phyloP scores from a whole-genome alignment of 2,329 filamentous ascomycete species.

The Fusarium succisae region DNA sequence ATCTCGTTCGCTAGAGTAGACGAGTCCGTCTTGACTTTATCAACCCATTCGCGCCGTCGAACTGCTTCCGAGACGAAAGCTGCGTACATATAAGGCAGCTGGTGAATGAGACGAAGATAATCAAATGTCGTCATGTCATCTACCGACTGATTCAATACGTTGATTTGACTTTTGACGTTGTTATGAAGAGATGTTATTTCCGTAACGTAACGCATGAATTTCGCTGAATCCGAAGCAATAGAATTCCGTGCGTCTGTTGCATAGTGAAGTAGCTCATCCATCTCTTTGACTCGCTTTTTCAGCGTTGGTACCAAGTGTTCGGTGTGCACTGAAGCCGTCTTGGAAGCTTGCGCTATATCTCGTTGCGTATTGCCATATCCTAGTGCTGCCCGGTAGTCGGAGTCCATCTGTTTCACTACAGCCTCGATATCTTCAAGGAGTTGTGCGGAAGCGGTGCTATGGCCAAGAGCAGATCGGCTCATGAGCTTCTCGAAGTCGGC shows the following conservation, averaged over 20 bases:
- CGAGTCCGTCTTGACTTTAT: constrained; percentile 89
- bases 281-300: constrained; percentile 64
- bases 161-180: constrained; percentile 76
- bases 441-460: constrained; percentile 70
- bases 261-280: constrained; percentile 68
- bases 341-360: constrained; percentile 69
- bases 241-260: constrained; percentile 73
- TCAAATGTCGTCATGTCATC: constrained; percentile 85
- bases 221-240: constrained; percentile 71
- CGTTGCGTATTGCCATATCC: constrained; percentile 71
- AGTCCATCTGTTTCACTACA: constrained; percentile 84
- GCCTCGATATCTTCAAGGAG: constrained; percentile 87
- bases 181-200: constrained; percentile 80
- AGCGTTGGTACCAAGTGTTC: constrained; percentile 69
- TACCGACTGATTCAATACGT: constrained; percentile 74
- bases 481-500: constrained; percentile 69
- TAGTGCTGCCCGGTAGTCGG: constrained; percentile 82
- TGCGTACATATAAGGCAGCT: constrained; percentile 89
- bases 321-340: constrained; percentile 70
- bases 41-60: constrained; percentile 86
- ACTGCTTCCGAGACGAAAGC: constrained; percentile 88
- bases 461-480: constrained; percentile 63
- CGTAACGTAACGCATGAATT: constrained; percentile 84
- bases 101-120: constrained; percentile 79
- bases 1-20: constrained; percentile 91